Base-by-base conservation (phyloP, 2,329 filamentous ascomycete species). In the Scytalidium lignicola region DNA sequence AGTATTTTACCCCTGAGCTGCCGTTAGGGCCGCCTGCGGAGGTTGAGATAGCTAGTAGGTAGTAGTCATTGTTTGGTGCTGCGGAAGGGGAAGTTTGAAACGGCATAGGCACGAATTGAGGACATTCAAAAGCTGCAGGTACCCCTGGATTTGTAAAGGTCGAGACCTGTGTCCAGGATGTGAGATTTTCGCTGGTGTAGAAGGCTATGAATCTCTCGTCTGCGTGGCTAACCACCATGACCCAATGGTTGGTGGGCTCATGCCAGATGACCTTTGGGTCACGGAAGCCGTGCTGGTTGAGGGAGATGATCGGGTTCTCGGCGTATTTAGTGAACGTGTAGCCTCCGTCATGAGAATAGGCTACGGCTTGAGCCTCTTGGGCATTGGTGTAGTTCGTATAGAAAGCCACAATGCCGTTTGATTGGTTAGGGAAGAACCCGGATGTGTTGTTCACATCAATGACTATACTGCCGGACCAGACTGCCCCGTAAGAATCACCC, bases 211-310 rank as follows among this genome's bases (percentile, higher is more conserved):
- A 66, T 53, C 78, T 82, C 32, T 82, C 79, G 29, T 72, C 64
- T 1, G 76, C 63, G 49, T 78, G 82, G 0, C 80, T 69, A 2
- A 83, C 55, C 0, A 74, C 71, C 73, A 81, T 78, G 37, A 81
- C 75, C 82, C 82, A 85, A 17, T 70, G 65, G 40, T 74, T 62
- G 23, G 23, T 10, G 5, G 23, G 23, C 1, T 72, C 65, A 53
- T 83, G 76, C 70, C 79, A 79, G 41, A 82, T 70, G 2, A 86
- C 80, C 57, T 85, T 82, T 1, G 83, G 82, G 54, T 86, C 83
- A 20, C 83, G 77, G 67, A 86, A 86, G 10, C 23, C 23, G 23
- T 26, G 23, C 53, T 82, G 74, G 5, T 17, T 75, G 72, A 50
- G 70, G 70, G 59, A 75, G 74, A 53, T 71, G 15, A 86, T 78